Evolutionary conservation across 192 early-diverging fungal genomes (phyloP).

Genomic region (Linnemannia elongata): DNA sequence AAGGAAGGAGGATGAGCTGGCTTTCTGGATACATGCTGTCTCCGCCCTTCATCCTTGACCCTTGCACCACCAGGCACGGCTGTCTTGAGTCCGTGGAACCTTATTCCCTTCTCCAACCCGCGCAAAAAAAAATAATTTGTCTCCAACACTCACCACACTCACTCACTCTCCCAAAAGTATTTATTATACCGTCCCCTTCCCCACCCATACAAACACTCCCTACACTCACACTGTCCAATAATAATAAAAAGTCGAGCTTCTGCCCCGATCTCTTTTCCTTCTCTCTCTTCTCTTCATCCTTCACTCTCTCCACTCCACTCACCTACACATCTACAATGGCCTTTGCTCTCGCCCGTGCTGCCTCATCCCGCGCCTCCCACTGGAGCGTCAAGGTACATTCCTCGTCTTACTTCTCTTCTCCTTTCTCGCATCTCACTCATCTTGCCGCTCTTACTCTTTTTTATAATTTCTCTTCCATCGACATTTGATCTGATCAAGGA

Average conservation of each 20-base stretch:
- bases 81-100: not conserved
- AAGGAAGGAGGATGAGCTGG: not conserved
- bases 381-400: conserved; percentile 50
- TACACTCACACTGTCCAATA: not conserved
- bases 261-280: not conserved
- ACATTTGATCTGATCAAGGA: not conserved
- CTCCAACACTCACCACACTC: not conserved
- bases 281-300: not conserved
- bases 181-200: no score
- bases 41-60: not conserved
- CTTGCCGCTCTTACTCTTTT: not conserved
- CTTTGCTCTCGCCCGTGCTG: conserved; percentile 53
- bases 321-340: conserved; percentile 24
- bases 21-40: not conserved
- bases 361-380: conserved; percentile 42
- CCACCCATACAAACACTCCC: no score
- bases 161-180: no score
- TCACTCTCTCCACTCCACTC: not conserved
- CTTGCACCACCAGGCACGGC: not conserved
- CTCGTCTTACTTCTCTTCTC: not conserved
- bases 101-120: not conserved
- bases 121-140: not conserved
- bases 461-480: no score
- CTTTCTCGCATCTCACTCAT: not conserved
- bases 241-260: not conserved